Base-by-base conservation (phyloP, 2,329 filamentous ascomycete genomes). In the Fusarium sp. region DNA sequence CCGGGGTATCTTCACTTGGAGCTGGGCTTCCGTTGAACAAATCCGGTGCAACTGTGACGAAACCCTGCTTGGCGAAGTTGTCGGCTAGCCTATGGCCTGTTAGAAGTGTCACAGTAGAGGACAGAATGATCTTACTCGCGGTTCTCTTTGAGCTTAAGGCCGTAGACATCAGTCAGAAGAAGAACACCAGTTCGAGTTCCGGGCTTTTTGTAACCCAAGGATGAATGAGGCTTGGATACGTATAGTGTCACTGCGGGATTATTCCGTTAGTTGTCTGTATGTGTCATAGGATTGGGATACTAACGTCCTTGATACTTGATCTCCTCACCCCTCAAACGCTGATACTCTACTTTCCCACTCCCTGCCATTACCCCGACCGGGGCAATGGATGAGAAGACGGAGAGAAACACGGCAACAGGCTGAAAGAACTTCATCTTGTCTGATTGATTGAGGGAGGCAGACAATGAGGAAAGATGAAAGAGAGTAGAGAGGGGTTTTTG, bases 131-230 rank as follows among this genome's bases (percentile, higher is more conserved):
- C 34, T 20, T 36, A 44, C 65, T 51, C 39, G 49, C 42, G 26
- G 5, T 68, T 68, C n/a, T 53, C 52, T 11, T 43, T 36, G 2
- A 69, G 11, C 5, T 50, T 28, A 6, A 68, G 43, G 2, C 66
- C 66, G 3, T 44, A 69, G 11, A 69, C 28, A 30, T 69, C 66
- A 3, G 66, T 67, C n/a, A 69, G 26, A 17, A 67, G 34, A 23
- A 68, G 21, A 4, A 68, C 65, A 6, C 60, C 65, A 5, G 43
- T 52, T 9, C 30, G 42, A 5, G 39, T 63, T 0, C 57, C 58
- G 1, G 46, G 56, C 17, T 30, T 62, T 3, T 49, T 49, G 8
- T 52, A 28, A 2, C 59, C 61, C 3, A 59, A 6, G 9, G 32
- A 52, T 11, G 24, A 43, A 1, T 43, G 36, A 1, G 63, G 63